phyloP scores from a whole-genome alignment of 73 alveolate genomes.

The Tetrahymena borealis region DNA sequence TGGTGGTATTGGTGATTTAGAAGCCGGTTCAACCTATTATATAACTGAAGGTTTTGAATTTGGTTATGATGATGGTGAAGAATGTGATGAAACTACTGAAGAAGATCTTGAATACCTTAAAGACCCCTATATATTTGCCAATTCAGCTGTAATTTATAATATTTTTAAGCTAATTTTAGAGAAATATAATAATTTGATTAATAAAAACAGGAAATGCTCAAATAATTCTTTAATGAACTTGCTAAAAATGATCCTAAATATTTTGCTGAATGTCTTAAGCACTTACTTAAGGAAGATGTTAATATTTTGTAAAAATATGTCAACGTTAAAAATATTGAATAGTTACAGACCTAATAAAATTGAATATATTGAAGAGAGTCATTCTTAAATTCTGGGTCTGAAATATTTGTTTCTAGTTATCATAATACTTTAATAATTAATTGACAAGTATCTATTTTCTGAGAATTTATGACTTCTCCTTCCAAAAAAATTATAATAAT shows the following conservation, averaged over 20 bases:
- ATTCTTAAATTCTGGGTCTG: neutral
- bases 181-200: neutral
- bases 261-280: neutral
- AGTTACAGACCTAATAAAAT: neutral
- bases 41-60: constrained; percentile 92
- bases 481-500: no score
- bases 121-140: constrained; percentile 67
- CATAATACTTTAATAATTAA: neutral
- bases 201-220: neutral
- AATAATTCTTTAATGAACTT: neutral
- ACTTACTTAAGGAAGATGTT: neutral
- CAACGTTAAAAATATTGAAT: neutral
- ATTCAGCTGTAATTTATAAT: constrained; percentile 51
- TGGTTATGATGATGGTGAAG: constrained; percentile 94
- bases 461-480: neutral
- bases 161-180: neutral
- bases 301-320: neutral
- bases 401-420: neutral
- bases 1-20: constrained; percentile 91
- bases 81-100: constrained; percentile 85
- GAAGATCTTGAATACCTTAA: constrained; percentile 83
- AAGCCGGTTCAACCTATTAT: constrained; percentile 92
- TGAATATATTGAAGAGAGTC: neutral
- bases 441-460: neutral
- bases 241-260: neutral